A percentile compares a stretch with the other conserved stretches of the same genome.
phyloP scores from a whole-genome alignment of 345 rosid species.

The Pseudoturritis turrita region DNA sequence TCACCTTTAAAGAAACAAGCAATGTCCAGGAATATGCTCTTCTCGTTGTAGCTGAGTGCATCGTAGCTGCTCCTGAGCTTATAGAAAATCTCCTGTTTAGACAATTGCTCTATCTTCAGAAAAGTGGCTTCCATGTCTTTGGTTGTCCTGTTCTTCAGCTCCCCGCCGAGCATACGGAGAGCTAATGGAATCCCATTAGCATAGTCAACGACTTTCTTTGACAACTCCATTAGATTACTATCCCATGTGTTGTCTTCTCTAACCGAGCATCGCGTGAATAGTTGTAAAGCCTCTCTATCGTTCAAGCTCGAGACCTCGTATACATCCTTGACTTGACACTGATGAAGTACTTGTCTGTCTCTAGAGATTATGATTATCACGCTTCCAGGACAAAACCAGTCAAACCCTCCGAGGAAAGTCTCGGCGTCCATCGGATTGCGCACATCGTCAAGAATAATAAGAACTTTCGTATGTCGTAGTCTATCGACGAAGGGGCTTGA shows the following conservation, averaged over 20 bases:
- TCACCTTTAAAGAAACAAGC: slow-evolving; percentile 27
- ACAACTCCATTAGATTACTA: not conserved
- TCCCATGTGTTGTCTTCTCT: not conserved
- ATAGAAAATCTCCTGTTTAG: not conserved
- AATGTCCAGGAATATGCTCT: slow-evolving; percentile 25
- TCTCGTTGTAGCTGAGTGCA: slow-evolving; percentile 20
- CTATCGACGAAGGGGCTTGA: not conserved
- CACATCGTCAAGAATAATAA: slow-evolving; percentile 21
- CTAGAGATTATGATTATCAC: slow-evolving; percentile 1
- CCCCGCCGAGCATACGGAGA: not conserved
- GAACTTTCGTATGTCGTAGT: not conserved
- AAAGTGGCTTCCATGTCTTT: not conserved
- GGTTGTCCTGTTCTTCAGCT: not conserved
- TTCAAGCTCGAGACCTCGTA: not conserved
- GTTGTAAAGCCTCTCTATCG: not conserved
- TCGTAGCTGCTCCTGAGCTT: slow-evolving; percentile 22
- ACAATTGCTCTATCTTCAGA: not conserved
- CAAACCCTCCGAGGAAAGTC: slow-evolving; percentile 10
- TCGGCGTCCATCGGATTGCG: not conserved
- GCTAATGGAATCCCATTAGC: not conserved
- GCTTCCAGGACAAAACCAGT: not conserved
- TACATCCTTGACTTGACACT: not conserved
- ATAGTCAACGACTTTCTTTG: not conserved
- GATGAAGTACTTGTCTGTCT: slow-evolving; percentile 15
- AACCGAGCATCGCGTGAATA: not conserved